Percentiles rank a stretch among this genome's conserved stretches.
phyloP scores from a whole-genome alignment of 352 stramenopile genomes.

The Globisporangium cystogenes region DNA sequence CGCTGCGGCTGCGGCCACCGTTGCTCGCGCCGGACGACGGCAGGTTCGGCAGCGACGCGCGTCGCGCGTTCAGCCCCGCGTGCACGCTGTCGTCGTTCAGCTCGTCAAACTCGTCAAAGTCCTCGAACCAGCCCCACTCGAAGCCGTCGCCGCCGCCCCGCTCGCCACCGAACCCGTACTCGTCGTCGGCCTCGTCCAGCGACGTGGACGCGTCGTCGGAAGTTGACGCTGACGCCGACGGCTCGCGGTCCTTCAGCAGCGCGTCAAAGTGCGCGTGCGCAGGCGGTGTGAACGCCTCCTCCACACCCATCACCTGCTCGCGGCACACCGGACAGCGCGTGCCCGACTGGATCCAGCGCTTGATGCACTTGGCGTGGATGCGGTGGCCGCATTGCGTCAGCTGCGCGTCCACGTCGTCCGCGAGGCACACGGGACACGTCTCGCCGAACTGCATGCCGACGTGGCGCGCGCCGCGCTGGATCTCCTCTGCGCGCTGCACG shows the following conservation, averaged over 20 bases:
- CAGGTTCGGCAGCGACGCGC: constrained; percentile 27
- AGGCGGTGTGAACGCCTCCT: constrained; percentile 46
- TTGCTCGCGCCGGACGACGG: too few relatives aligned
- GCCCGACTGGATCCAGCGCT: constrained; percentile 63
- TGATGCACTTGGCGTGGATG: constrained; percentile 77
- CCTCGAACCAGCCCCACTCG: constrained; percentile 82
- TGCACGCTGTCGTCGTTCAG: constrained; percentile 29
- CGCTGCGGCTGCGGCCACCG: constrained; percentile 5
- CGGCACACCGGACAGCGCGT: constrained; percentile 63
- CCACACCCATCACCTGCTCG: constrained; percentile 46
- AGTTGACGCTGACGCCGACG: too few relatives aligned
- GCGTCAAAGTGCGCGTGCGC: constrained; percentile 16
- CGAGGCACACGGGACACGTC: constrained; percentile 67
- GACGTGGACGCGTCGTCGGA: constrained; percentile 40
- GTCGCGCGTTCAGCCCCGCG: constrained; percentile 14
- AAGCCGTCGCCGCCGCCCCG: constrained; percentile 28
- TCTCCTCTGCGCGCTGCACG: constrained; percentile 55
- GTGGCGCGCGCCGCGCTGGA: constrained; percentile 49
- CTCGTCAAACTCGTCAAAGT: constrained; percentile 66
- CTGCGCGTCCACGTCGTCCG: constrained; percentile 67
- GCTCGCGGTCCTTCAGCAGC: constrained; percentile 42
- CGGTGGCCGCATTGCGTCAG: constrained; percentile 56
- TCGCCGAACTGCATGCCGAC: constrained; percentile 60
- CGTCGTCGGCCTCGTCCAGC: constrained; percentile 34
- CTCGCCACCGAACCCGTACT: constrained; percentile 31